phyloP scores from a whole-genome alignment of 768 basidiomycete genomes.

The Tulasnella sp. region DNA sequence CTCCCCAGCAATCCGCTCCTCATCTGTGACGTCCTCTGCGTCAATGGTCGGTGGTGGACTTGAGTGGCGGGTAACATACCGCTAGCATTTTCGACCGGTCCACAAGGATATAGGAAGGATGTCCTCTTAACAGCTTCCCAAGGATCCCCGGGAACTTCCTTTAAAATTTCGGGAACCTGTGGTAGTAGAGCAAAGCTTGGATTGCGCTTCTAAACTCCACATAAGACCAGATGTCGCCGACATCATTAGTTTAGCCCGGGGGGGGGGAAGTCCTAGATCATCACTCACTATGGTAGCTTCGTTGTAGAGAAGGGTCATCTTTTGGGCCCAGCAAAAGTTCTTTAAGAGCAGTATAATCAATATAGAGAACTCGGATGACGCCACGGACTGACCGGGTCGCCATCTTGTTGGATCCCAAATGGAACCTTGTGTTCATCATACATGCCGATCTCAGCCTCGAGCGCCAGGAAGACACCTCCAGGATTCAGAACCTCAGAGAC shows the following conservation, averaged over 20 bases:
- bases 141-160: not conserved
- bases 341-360: not conserved
- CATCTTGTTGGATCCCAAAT: constrained; percentile 20
- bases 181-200: not conserved
- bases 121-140: constrained; percentile 9
- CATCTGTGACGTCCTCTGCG: not conserved
- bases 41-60: not conserved
- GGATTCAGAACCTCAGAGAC: not conserved
- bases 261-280: not conserved
- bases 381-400: constrained; percentile 13
- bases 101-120: not conserved
- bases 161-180: not conserved
- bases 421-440: constrained; percentile 15
- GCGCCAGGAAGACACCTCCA: constrained; percentile 29
- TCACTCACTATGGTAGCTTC: not conserved
- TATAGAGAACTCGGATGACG: not conserved
- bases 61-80: not conserved
- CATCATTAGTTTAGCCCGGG: no score
- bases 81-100: not conserved
- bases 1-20: not conserved
- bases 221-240: not conserved
- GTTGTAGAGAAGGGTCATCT: not conserved
- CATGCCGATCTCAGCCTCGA: constrained; percentile 19
- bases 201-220: not conserved
- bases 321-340: not conserved